Base-by-base conservation (phyloP, 306 rosid genomes). In the Corylus avellana region DNA sequence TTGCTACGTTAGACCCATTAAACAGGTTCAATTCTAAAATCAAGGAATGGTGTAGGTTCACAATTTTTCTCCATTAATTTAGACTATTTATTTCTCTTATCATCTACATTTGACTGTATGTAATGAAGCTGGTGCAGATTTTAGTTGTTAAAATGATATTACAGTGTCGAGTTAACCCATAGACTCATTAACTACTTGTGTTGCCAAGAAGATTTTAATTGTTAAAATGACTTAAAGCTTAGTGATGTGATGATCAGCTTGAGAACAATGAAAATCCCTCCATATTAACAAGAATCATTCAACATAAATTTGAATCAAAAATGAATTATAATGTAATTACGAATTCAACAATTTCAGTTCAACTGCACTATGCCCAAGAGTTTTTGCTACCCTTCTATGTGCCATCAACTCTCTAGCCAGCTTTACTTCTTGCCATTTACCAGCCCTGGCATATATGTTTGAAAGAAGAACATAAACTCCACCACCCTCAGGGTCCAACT, bases 401-500 rank as follows among this genome's bases (percentile, higher is more conserved):
- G 81, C 88, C 86, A 90, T 82, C 79, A 78, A 62, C 62, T 86
- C 85, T 83, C 97, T 91, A 48, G 92, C 80, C 77, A 79, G 37
- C 58, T 86, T 83, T 53, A 85, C 93, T 61, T 90, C 91, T 78
- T 91, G 87, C 98, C 97, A 92, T 79, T 74, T 84, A 27, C 91
- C 84, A 14, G 90, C 94, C 62, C 74, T 85, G 16, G 97, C 94
- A 80, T 88, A 89, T 85, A 92, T 92, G 76, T 93, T 94, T 27
- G 97, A 90, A 29, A 94, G 82, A 79, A 92, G 90, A 79, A 88
- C 90, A 71, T 83, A 83, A 56, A 88, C 88, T 61, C 97, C 98
- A 78, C 96, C 86, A 13, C 80, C 74, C 73, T 78, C 77, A 81
- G 86, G 90, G 73, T 81, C 84, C 72, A 90, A 71, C 83, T 89